phyloP scores from a whole-genome alignment of 164 flowering plant species.

The Kingdonia uniflora region DNA sequence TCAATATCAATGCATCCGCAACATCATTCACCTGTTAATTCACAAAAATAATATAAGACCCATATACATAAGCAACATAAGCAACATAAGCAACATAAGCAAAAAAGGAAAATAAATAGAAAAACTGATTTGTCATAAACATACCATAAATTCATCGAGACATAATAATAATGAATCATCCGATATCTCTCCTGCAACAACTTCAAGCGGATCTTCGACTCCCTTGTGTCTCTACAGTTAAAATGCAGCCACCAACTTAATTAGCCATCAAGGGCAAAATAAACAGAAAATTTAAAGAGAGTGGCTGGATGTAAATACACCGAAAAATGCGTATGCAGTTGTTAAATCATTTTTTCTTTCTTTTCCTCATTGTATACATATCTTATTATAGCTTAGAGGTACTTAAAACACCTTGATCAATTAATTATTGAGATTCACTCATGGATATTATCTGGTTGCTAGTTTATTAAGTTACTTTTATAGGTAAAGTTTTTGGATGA shows the following conservation, averaged over 20 bases:
- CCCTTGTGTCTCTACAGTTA: conserved; percentile 78
- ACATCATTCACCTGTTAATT: conserved; percentile 81
- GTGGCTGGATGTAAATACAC: too few relatives aligned
- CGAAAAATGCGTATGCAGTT: too few relatives aligned
- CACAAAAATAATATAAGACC: conserved; percentile 2
- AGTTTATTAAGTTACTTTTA: too few relatives aligned
- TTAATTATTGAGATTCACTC: background rate
- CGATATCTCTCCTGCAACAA: conserved; percentile 91
- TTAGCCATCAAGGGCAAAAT: too few relatives aligned
- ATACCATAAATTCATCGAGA: conserved; percentile 97
- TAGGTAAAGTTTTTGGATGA: background rate
- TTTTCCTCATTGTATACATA: too few relatives aligned
- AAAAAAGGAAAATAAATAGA: background rate
- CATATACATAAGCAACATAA: conserved; percentile 4
- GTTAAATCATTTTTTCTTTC: too few relatives aligned
- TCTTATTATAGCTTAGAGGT: too few relatives aligned
- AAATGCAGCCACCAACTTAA: too few relatives aligned
- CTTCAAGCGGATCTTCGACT: conserved; percentile 92
- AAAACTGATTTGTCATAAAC: conserved; percentile 5
- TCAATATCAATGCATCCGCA: conserved; percentile 94
- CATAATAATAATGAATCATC: conserved; percentile 87
- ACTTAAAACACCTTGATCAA: too few relatives aligned
- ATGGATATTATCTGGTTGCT: background rate
- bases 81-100: conserved; percentile 4
- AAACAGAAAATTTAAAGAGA: too few relatives aligned